phyloP scores from a whole-genome alignment of 2,329 filamentous ascomycete genomes.

The Diaporthe batatas region DNA sequence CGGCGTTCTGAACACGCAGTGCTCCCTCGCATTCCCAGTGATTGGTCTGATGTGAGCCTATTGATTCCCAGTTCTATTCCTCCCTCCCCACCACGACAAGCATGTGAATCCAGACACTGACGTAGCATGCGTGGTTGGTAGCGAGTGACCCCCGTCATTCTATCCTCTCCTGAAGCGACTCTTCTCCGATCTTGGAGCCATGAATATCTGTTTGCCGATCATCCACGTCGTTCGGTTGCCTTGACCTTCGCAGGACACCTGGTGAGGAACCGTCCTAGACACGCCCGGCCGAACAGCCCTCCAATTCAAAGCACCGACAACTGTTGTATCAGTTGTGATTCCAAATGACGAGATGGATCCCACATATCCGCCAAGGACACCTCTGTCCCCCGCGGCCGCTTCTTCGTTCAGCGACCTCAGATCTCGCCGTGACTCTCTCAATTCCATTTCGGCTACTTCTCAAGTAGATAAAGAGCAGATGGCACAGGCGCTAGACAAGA shows the following conservation, averaged over 20 bases:
- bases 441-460: conserved; percentile 61
- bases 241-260: conserved; percentile 26
- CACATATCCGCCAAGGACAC: conserved; percentile 42
- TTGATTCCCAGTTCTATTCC: conserved; percentile 17
- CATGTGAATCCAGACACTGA: conserved; percentile 17
- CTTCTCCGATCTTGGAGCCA: conserved; percentile 10
- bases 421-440: conserved; percentile 56
- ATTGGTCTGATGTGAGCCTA: conserved; percentile 33
- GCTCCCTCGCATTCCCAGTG: conserved; percentile 15
- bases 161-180: background rate
- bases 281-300: background rate
- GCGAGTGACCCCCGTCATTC: background rate
- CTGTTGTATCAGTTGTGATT: background rate
- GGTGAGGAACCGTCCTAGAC: conserved; percentile 21
- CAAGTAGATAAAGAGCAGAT: conserved; percentile 80
- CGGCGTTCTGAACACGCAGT: background rate
- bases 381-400: conserved; percentile 53
- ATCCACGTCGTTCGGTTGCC: conserved; percentile 28
- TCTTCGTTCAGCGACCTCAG: conserved; percentile 48
- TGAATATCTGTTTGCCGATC: conserved; percentile 29
- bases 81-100: background rate
- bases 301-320: background rate
- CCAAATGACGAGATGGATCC: conserved; percentile 36
- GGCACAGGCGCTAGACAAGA: conserved; percentile 84
- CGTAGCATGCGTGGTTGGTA: conserved; percentile 1